phyloP scores from a whole-genome alignment of 352 stramenopile genomes.

The Phytophthora rubi region DNA sequence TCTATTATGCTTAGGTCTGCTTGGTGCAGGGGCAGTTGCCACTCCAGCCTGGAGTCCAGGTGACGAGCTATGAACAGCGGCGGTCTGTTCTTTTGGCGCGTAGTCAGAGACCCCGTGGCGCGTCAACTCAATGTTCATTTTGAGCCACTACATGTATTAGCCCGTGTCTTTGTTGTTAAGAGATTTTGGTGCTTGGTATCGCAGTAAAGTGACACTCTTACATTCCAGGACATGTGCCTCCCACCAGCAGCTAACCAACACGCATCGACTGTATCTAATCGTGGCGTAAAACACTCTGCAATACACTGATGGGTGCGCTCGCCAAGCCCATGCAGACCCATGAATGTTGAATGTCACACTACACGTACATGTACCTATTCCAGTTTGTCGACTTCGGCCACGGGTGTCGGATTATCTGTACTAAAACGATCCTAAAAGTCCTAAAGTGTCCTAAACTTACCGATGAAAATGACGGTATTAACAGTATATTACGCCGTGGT shows the following conservation, averaged over 20 bases:
- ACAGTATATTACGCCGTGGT: no score
- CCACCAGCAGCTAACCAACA: no score
- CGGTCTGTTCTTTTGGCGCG: neutral
- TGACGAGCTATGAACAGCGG: neutral
- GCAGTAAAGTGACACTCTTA: no score
- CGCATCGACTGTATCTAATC: no score
- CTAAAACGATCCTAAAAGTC: no score
- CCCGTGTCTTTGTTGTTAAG: no score
- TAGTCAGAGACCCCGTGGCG: slow-evolving; percentile 2
- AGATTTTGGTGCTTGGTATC: no score
- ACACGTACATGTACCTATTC: neutral
- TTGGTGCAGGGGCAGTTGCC: neutral
- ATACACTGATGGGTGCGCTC: slow-evolving; percentile 3
- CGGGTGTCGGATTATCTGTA: no score
- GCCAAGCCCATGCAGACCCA: neutral
- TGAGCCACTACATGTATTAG: no score
- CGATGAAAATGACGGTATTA: no score
- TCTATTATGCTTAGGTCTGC: neutral
- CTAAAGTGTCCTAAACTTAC: no score
- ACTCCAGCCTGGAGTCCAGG: neutral
- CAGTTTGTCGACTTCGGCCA: neutral
- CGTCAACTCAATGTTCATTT: neutral
- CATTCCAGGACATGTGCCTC: no score
- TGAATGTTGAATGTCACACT: neutral
- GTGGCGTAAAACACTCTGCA: neutral